Conservation (phyloP, 768 basidiomycete species). For the Termitomyces sp. region DNA sequence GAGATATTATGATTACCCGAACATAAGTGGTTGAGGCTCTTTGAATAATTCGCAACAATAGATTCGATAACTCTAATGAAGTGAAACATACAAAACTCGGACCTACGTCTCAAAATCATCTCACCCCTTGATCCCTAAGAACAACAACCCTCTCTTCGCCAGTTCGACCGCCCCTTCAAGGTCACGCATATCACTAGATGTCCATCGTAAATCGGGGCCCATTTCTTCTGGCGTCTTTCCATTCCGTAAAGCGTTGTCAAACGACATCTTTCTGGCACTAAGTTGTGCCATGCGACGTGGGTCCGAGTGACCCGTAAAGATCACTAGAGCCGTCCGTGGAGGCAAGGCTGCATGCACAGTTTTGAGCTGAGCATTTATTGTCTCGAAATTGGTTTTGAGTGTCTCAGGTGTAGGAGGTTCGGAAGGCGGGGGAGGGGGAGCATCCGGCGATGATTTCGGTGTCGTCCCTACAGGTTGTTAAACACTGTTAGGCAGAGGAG, state of each 20-base stretch:
- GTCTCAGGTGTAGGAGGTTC: conserved; percentile 29
- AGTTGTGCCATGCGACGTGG: conserved; percentile 76
- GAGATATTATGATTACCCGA: background rate
- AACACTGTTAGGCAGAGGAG: background rate
- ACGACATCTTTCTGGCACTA: conserved; percentile 62
- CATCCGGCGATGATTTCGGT: conserved; percentile 42
- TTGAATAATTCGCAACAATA: background rate
- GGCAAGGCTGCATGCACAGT: conserved; percentile 68
- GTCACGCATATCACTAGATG: conserved; percentile 65
- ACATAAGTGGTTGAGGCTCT: background rate
- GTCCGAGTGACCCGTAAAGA: conserved; percentile 88
- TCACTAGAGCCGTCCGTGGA: conserved; percentile 71
- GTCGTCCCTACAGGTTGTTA: conserved; percentile 48
- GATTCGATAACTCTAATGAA: background rate
- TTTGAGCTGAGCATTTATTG: conserved; percentile 58
- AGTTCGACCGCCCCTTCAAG: conserved; percentile 77
- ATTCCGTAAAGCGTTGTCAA: conserved; percentile 59
- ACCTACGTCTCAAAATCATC: too few relatives aligned
- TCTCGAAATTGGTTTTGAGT: conserved; percentile 32
- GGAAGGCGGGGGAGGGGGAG: conserved; percentile 19
- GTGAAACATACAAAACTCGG: background rate
- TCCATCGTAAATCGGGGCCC: conserved; percentile 62
- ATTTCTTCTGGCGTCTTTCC: conserved; percentile 56
- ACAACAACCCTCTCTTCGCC: conserved; percentile 79
- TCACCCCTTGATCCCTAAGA: conserved; percentile 57